Conservation (phyloP, 73 alveolate genomes). For the Blepharisma japonicum region DNA sequence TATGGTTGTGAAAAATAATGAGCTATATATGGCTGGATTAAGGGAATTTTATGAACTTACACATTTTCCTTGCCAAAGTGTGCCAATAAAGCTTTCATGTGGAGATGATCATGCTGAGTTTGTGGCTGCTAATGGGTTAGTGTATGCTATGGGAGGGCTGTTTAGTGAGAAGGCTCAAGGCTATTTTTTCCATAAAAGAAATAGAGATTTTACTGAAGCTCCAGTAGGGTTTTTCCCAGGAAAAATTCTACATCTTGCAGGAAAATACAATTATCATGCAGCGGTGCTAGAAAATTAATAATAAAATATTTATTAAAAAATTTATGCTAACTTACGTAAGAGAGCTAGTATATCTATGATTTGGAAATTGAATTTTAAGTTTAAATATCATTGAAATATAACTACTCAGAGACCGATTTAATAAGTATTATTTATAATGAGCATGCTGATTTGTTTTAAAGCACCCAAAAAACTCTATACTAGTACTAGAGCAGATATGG, state of each 20-base stretch:
- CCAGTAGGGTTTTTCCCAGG: slow-evolving; percentile 6
- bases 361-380: no score
- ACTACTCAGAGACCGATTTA: no score
- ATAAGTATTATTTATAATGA: no score
- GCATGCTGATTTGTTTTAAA: no score
- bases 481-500: no score
- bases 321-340: no score
- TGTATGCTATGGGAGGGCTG: slow-evolving; percentile 20
- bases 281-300: slow-evolving; percentile 3
- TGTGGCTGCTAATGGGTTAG: slow-evolving; percentile 5
- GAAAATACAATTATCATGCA: slow-evolving; percentile 12
- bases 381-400: no score
- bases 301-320: no score
- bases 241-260: background rate
- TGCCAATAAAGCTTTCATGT: background rate
- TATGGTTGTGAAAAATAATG: background rate
- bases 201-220: background rate
- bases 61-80: background rate
- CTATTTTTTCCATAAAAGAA: background rate
- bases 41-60: background rate
- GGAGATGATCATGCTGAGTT: slow-evolving; percentile 13
- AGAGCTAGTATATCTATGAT: no score
- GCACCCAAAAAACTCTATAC: no score
- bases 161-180: background rate
- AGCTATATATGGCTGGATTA: background rate